Percentiles rank a stretch among this genome's conserved stretches.
Evolutionary conservation across 2,329 filamentous ascomycete species (phyloP).

Genomic region (Phaeoacremonium minimum): DNA sequence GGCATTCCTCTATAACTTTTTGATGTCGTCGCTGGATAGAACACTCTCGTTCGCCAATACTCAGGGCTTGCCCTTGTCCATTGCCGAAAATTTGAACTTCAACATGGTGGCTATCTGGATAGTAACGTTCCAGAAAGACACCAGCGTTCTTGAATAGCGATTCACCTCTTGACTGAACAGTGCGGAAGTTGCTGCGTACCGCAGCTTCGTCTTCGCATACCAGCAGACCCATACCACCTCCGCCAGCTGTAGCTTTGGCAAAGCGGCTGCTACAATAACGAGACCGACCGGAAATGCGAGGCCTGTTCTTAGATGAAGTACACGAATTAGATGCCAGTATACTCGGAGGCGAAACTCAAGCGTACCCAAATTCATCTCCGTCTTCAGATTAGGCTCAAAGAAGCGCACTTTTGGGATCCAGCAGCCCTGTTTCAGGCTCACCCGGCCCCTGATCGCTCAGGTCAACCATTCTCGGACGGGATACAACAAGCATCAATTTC

Average conservation of each 20-base stretch:
- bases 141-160: slow-evolving; percentile 58
- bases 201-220: slow-evolving; percentile 46
- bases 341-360: too few species aligned
- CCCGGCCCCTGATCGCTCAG: too few species aligned
- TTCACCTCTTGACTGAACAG: slow-evolving; percentile 51
- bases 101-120: slow-evolving; percentile 57
- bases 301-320: too few species aligned
- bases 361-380: too few species aligned
- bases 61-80: slow-evolving; percentile 48
- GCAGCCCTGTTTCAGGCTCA: too few species aligned
- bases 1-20: slow-evolving; percentile 68
- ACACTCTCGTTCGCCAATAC: slow-evolving; percentile 63
- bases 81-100: slow-evolving; percentile 68
- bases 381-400: too few species aligned
- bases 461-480: too few species aligned
- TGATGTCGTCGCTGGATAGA: slow-evolving; percentile 65
- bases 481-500: too few species aligned
- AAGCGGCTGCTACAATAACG: too few species aligned
- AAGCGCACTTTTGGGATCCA: too few species aligned
- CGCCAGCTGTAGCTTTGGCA: slow-evolving; percentile 56
- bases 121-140: slow-evolving; percentile 61
- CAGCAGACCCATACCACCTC: slow-evolving; percentile 62
- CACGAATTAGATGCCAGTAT: too few species aligned
- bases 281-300: too few species aligned
- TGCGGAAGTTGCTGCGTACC: slow-evolving; percentile 45